phyloP scores from a whole-genome alignment of 2,329 filamentous ascomycete genomes.

The Nannizziopsis barbatae region DNA sequence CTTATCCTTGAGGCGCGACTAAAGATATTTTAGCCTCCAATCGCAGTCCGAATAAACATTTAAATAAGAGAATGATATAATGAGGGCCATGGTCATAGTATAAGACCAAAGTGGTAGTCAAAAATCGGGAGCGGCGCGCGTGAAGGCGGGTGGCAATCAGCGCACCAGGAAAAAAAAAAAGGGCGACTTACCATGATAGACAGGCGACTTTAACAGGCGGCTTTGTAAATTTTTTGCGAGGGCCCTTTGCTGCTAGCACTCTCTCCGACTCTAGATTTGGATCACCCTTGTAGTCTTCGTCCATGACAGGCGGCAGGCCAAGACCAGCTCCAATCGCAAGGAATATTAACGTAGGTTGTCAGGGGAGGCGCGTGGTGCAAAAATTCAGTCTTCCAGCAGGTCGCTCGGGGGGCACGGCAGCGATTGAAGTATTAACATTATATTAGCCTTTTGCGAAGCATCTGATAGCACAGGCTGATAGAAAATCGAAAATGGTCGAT shows the following conservation, averaged over 20 bases:
- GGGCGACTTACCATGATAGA: conserved; percentile 31
- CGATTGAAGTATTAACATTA: background rate
- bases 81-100: background rate
- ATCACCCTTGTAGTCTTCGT: background rate
- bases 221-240: conserved; percentile 34
- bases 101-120: background rate
- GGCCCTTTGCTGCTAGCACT: conserved; percentile 3
- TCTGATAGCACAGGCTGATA: background rate
- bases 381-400: background rate
- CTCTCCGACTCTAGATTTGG: background rate
- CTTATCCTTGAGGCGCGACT: conserved; percentile 36
- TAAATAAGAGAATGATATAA: background rate
- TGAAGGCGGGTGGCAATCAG: background rate
- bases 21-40: conserved; percentile 4
- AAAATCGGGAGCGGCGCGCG: background rate
- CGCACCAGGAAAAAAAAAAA: background rate
- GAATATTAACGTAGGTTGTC: background rate
- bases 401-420: background rate
- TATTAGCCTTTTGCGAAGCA: background rate
- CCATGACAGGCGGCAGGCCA: background rate
- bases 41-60: background rate
- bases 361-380: background rate
- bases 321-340: background rate
- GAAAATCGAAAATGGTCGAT: background rate
- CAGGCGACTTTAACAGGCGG: conserved; percentile 37